Conservation (phyloP, 805 yeast species). For the Ogataea salicorniae region DNA sequence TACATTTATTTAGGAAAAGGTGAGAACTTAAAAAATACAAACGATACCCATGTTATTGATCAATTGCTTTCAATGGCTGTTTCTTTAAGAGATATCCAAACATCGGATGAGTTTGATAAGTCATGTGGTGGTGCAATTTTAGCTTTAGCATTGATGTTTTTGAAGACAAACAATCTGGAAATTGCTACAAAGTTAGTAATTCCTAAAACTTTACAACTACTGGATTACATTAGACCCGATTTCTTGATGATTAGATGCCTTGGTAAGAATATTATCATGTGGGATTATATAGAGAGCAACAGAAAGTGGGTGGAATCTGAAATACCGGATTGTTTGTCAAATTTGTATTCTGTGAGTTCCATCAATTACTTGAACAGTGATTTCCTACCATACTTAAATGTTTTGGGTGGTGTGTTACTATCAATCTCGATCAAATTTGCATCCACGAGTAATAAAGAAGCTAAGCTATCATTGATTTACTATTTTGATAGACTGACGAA, state of each 20-base stretch:
- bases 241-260: constrained; percentile 59
- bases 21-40: constrained; percentile 40
- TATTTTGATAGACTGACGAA: constrained; percentile 49
- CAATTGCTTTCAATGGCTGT: constrained; percentile 52
- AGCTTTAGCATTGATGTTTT: constrained; percentile 68
- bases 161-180: constrained; percentile 55
- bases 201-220: constrained; percentile 53
- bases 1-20: constrained; percentile 78
- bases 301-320: constrained; percentile 52
- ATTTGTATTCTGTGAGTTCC: constrained; percentile 25
- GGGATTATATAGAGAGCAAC: constrained; percentile 55
- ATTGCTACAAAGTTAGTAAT: constrained; percentile 59
- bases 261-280: constrained; percentile 61
- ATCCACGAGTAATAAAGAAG: constrained; percentile 53
- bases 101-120: constrained; percentile 52
- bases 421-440: constrained; percentile 75
- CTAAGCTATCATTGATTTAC: constrained; percentile 49
- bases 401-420: constrained; percentile 69
- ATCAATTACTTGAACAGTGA: constrained; percentile 46
- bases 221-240: constrained; percentile 78
- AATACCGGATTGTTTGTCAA: constrained; percentile 44
- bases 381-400: constrained; percentile 54
- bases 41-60: constrained; percentile 62
- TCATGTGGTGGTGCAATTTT: constrained; percentile 70
- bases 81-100: constrained; percentile 58